phyloP scores from a whole-genome alignment of 345 rosid species.

The Mercurialis annua region DNA sequence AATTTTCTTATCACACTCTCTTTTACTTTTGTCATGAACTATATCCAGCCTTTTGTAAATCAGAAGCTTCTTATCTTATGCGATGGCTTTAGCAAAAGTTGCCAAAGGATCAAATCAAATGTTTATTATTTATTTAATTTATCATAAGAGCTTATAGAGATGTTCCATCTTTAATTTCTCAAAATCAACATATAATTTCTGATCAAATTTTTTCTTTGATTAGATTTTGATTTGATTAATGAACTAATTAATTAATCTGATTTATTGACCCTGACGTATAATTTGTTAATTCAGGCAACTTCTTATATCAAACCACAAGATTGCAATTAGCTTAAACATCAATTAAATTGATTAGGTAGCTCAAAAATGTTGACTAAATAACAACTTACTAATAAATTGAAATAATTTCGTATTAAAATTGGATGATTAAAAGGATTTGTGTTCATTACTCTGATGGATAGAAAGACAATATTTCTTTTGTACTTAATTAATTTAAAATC shows the following conservation, averaged over 20 bases:
- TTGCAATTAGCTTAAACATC: too few relatives aligned
- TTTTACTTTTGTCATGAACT: too few relatives aligned
- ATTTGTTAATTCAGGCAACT: too few relatives aligned
- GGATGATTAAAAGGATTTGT: background rate
- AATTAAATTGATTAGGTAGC: background rate
- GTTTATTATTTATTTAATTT: background rate
- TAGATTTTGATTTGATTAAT: slow-evolving; percentile 9
- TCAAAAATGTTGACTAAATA: background rate
- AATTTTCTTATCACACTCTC: too few relatives aligned
- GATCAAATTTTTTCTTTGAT: background rate
- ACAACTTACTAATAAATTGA: background rate
- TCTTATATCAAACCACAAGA: too few relatives aligned
- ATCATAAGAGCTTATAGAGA: background rate
- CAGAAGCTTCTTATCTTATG: background rate
- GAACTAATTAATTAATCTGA: background rate
- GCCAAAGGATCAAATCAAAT: background rate
- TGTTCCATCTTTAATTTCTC: background rate
- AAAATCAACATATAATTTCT: background rate
- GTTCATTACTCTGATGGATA: background rate
- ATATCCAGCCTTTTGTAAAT: slow-evolving; percentile 6
- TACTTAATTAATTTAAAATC: slow-evolving; percentile 17
- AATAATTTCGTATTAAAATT: background rate
- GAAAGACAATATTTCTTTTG: background rate
- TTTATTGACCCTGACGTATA: too few relatives aligned
- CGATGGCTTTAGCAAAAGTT: slow-evolving; percentile 2